phyloP scores from a whole-genome alignment of 805 yeast species.

The Candida incommunis region DNA sequence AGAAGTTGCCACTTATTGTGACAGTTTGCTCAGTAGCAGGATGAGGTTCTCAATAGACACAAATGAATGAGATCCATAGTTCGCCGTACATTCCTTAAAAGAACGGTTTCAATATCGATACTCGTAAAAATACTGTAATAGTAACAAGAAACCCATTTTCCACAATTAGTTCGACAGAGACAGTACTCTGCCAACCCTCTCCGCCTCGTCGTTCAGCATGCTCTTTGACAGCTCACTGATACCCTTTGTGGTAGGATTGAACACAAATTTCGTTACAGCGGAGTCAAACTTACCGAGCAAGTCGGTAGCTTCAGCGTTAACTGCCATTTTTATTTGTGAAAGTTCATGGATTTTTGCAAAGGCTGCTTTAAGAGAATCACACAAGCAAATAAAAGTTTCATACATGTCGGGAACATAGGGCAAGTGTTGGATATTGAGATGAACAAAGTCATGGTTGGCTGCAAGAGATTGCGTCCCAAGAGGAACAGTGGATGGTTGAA shows the following conservation, averaged over 20 bases:
- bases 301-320: constrained; percentile 6
- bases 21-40: no score
- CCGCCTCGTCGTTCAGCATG: constrained; percentile 11
- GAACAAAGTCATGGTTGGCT: constrained; percentile 6
- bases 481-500: background rate
- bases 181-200: constrained; percentile 9
- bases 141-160: no score
- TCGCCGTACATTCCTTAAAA: no score
- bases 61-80: no score
- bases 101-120: no score
- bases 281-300: constrained; percentile 13
- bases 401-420: constrained; percentile 17
- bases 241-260: constrained; percentile 13
- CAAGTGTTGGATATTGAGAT: constrained; percentile 12
- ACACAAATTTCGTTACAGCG: constrained; percentile 8
- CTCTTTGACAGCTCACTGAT: constrained; percentile 10
- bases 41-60: no score
- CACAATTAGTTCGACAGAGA: constrained; percentile 8
- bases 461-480: background rate
- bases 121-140: no score
- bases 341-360: constrained; percentile 6
- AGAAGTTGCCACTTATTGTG: no score
- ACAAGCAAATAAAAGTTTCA: constrained; percentile 15
- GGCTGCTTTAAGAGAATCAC: constrained; percentile 12
- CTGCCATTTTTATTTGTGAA: constrained; percentile 5